Percentiles rank a stretch among this genome's conserved stretches.
These are phyloP conservation scores for Phytophthora idaei DNA, from an alignment of 352 stramenopile genomes.

Conservation along the genomic window DNA sequence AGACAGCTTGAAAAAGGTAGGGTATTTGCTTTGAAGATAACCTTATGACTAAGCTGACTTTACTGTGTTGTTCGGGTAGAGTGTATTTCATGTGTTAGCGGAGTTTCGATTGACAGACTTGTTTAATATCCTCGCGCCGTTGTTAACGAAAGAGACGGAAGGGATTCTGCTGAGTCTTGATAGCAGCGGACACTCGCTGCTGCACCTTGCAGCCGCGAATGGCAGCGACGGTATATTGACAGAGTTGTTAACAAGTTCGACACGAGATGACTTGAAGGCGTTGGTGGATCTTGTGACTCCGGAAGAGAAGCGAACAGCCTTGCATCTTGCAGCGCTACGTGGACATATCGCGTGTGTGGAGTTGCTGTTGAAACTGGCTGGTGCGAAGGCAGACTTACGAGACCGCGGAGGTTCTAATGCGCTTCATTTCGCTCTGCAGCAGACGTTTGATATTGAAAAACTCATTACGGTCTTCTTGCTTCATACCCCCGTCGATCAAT, in stretches of 20 bases:
- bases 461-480: slow-evolving; percentile 53
- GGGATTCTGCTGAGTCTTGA: slow-evolving; percentile 44
- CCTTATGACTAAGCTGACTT: not conserved
- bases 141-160: slow-evolving; percentile 28
- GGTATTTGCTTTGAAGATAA: not conserved
- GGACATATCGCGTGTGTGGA: slow-evolving; percentile 50
- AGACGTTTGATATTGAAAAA: slow-evolving; percentile 68
- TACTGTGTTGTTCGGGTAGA: slow-evolving; percentile 26
- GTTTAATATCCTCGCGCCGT: slow-evolving; percentile 39
- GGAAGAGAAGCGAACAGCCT: slow-evolving; percentile 42
- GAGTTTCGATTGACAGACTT: slow-evolving; percentile 48
- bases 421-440: slow-evolving; percentile 62
- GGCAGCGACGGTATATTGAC: slow-evolving; percentile 48
- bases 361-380: slow-evolving; percentile 39
- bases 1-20: slow-evolving; percentile 47
- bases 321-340: slow-evolving; percentile 54
- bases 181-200: slow-evolving; percentile 42
- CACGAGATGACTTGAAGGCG: slow-evolving; percentile 17
- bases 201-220: slow-evolving; percentile 52
- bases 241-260: slow-evolving; percentile 21
- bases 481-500: slow-evolving; percentile 21
- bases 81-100: slow-evolving; percentile 53
- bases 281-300: slow-evolving; percentile 48
- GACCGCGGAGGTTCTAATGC: slow-evolving; percentile 53
- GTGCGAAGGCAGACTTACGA: slow-evolving; percentile 31